A percentile compares a stretch with the other conserved stretches of the same genome.
phyloP scores from a whole-genome alignment of 345 rosid species.

The Populus nigra region DNA sequence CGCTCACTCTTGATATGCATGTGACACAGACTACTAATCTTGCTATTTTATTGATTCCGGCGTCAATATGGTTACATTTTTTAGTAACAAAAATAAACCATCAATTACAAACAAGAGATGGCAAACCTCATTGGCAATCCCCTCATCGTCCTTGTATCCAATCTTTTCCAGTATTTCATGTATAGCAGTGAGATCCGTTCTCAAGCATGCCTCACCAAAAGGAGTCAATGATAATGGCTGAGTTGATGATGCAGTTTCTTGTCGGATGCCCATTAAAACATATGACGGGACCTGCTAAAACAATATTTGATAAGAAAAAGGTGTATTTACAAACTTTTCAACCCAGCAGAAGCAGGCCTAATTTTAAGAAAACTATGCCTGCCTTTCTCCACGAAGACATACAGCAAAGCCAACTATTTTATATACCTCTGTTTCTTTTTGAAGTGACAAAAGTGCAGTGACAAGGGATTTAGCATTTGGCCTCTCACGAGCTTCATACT shows the following conservation, averaged over 20 bases:
- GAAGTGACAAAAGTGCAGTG: constrained; percentile 63
- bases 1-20: too few species aligned
- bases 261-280: constrained; percentile 61
- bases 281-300: constrained; percentile 62
- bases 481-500: constrained; percentile 89
- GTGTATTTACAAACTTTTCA: neutral
- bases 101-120: neutral
- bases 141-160: constrained; percentile 85
- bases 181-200: constrained; percentile 73
- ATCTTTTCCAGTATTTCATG: constrained; percentile 68
- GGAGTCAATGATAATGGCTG: constrained; percentile 51
- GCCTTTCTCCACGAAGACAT: neutral
- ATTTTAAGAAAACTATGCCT: too few species aligned
- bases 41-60: neutral
- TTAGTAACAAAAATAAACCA: neutral
- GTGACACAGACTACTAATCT: neutral
- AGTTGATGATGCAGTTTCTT: constrained; percentile 49
- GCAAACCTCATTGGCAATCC: constrained; percentile 74
- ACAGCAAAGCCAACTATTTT: neutral
- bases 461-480: constrained; percentile 87
- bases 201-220: constrained; percentile 76
- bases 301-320: neutral
- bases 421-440: constrained; percentile 76
- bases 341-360: constrained; percentile 1
- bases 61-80: neutral